Conservation (phyloP, 2,329 filamentous ascomycete genomes). For the Aspergillus sp. region DNA sequence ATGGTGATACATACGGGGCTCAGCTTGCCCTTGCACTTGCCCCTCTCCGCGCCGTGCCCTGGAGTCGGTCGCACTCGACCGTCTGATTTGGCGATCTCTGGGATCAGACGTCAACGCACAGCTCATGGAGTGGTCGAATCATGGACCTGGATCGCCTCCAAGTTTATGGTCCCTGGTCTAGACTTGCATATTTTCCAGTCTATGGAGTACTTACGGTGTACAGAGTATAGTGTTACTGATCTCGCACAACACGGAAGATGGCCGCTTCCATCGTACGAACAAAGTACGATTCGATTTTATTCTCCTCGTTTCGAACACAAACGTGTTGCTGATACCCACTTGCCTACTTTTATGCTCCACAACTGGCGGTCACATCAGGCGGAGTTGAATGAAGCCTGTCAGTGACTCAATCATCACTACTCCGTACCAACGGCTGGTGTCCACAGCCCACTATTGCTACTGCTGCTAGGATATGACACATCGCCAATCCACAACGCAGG, state of each 20-base stretch:
- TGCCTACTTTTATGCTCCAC: neutral
- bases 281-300: neutral
- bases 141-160: neutral
- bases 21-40: constrained; percentile 1
- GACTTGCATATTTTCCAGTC: neutral
- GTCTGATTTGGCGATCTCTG: constrained; percentile 6
- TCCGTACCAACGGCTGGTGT: neutral
- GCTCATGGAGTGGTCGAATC: constrained; percentile 2
- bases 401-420: neutral
- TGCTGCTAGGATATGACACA: neutral
- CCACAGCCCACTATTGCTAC: neutral
- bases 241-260: neutral
- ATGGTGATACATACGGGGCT: constrained; percentile 4
- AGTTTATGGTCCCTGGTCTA: neutral
- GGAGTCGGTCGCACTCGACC: neutral
- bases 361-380: neutral
- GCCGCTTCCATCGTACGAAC: neutral
- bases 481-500: neutral
- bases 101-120: neutral
- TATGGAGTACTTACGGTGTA: neutral
- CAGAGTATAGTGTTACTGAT: neutral
- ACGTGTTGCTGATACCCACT: neutral
- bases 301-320: neutral
- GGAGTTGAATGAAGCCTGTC: neutral
- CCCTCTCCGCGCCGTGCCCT: neutral